phyloP scores from a whole-genome alignment of 148 eudicot genomes.

The Simmondsia chinensis region DNA sequence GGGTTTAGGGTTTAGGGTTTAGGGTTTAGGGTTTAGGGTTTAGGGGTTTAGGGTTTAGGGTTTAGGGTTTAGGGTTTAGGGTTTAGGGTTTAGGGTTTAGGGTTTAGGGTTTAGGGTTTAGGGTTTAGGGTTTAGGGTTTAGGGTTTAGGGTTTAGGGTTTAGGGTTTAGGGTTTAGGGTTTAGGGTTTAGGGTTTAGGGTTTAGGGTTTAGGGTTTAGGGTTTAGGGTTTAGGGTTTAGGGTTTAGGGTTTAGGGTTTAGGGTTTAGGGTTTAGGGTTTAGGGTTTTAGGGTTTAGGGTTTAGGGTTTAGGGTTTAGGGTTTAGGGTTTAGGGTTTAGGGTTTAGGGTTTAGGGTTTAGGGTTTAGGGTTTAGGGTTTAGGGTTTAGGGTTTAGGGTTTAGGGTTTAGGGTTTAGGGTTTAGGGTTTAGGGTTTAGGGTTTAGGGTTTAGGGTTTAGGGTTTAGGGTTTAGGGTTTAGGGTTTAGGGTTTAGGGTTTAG shows the following conservation, averaged over 20 bases:
- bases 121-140: not conserved
- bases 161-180: not conserved
- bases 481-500: not conserved
- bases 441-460: not conserved
- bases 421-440: not conserved
- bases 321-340: not conserved
- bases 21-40: not conserved
- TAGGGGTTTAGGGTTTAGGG: too few species aligned
- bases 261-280: not conserved
- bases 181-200: not conserved
- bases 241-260: not conserved
- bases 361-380: not conserved
- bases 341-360: not conserved
- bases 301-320: not conserved
- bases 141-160: not conserved
- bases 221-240: not conserved
- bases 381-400: not conserved
- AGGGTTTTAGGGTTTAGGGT: not conserved
- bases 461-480: not conserved
- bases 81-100: not conserved
- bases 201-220: not conserved
- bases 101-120: not conserved
- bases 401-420: not conserved
- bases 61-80: not conserved
- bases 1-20: not conserved